Percentiles rank a stretch among this genome's conserved stretches.
phyloP scores from a whole-genome alignment of 176 grass and related monocot genomes.

The Oryza rufipogon region DNA sequence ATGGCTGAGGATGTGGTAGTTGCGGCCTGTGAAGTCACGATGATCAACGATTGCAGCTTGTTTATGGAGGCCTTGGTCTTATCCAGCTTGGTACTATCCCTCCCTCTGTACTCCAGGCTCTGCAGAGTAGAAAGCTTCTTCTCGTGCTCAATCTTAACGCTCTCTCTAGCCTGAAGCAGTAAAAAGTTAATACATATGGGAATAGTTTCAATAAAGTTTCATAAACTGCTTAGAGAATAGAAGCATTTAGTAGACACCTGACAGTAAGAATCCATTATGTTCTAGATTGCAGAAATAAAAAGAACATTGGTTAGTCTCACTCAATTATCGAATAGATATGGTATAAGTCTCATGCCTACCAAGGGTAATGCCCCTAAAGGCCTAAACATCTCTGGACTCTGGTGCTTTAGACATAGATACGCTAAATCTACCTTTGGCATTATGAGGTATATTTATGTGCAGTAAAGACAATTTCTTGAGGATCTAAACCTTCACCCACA shows the following conservation, averaged over 20 bases:
- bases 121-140: conserved; percentile 96
- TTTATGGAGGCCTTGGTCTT: conserved; percentile 97
- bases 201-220: not conserved
- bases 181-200: conserved; percentile 19
- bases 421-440: conserved; percentile 11
- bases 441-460: conserved; percentile 25
- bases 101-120: conserved; percentile 83
- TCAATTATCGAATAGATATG: conserved; percentile 16
- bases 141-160: conserved; percentile 88
- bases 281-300: conserved; percentile 15
- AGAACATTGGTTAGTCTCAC: not conserved
- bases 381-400: not conserved
- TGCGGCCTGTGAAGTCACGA: conserved; percentile 91
- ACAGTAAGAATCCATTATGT: not conserved
- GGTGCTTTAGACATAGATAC: conserved; percentile 19
- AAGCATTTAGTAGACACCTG: conserved; percentile 1
- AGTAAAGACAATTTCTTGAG: conserved; percentile 22
- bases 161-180: conserved; percentile 78
- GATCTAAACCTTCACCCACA: not conserved
- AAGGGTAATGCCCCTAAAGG: conserved; percentile 9
- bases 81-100: conserved; percentile 83
- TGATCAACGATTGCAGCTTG: conserved; percentile 91
- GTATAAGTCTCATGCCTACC: conserved; percentile 2
- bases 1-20: conserved; percentile 95
- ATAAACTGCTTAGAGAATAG: conserved; percentile 2